Evolutionary conservation across 345 rosid species (phyloP).

Genomic region (Syzygium jambos): DNA sequence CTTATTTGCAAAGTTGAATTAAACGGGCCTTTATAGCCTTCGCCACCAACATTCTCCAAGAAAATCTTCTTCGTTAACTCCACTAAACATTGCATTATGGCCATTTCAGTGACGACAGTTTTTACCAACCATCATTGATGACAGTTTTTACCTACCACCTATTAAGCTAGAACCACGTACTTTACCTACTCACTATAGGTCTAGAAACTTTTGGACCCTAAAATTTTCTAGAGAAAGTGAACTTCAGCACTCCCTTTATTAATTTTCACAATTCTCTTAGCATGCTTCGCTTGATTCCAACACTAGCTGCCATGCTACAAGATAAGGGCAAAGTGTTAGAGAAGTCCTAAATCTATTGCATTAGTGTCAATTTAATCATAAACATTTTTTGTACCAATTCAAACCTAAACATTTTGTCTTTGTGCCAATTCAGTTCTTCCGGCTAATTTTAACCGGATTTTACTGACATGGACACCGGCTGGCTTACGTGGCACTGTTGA

Average conservation of each 20-base stretch:
- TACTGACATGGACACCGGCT: no score
- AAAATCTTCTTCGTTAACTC: background rate
- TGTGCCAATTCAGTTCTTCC: no score
- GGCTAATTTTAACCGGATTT: no score
- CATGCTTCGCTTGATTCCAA: slow-evolving; percentile 17
- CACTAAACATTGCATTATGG: background rate
- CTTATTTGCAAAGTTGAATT: no score
- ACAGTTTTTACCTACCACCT: background rate
- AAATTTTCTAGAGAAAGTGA: background rate
- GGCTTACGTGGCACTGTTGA: no score
- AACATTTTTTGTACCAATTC: no score
- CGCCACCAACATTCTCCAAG: background rate
- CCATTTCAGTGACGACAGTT: background rate
- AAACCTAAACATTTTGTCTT: no score
- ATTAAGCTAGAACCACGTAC: background rate
- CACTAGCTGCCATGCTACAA: slow-evolving; percentile 18
- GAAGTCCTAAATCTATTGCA: no score
- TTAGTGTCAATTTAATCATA: no score
- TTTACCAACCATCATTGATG: background rate
- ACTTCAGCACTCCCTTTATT: background rate
- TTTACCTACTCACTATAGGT: background rate
- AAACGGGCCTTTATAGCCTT: background rate
- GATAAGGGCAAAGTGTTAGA: no score
- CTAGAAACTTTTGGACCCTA: background rate
- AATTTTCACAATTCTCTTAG: background rate